These are phyloP conservation scores for Fusarium brevicatenulatum DNA, from an alignment of 2,329 filamentous ascomycete genomes.

Conservation along the genomic window DNA sequence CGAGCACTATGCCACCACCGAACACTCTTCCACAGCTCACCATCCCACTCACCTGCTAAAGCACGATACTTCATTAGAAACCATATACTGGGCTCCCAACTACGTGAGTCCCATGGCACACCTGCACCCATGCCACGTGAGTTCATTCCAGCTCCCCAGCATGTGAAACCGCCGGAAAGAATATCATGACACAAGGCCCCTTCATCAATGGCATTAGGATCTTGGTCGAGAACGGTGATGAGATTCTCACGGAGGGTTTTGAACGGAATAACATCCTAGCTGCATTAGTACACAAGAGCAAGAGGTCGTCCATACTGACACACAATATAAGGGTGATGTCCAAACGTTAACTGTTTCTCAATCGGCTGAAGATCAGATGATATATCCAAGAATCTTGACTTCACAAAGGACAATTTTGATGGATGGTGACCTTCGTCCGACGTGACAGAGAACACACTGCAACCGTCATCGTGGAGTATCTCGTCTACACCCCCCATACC, in stretches of 20 bases:
- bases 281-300: slow-evolving; percentile 12
- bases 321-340: slow-evolving; percentile 50
- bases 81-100: slow-evolving; percentile 57
- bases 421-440: slow-evolving; percentile 38
- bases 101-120: slow-evolving; percentile 56
- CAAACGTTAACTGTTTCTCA: slow-evolving; percentile 47
- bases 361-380: slow-evolving; percentile 46
- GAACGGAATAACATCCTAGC: slow-evolving; percentile 50
- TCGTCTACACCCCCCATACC: slow-evolving; percentile 43
- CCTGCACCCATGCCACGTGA: slow-evolving; percentile 47
- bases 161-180: slow-evolving; percentile 48
- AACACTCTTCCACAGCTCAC: slow-evolving; percentile 49
- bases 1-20: slow-evolving; percentile 47
- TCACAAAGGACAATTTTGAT: slow-evolving; percentile 39
- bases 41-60: slow-evolving; percentile 50
- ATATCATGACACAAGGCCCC: slow-evolving; percentile 51
- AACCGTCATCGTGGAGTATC: slow-evolving; percentile 42
- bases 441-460: slow-evolving; percentile 49
- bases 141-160: slow-evolving; percentile 50
- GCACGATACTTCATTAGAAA: slow-evolving; percentile 55
- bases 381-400: slow-evolving; percentile 38
- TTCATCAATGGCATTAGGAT: slow-evolving; percentile 48
- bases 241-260: slow-evolving; percentile 46
- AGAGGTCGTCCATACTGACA: neutral
- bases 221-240: slow-evolving; percentile 39